phyloP scores from a whole-genome alignment of 2,329 filamentous ascomycete genomes.

The Trichophaea hybrida region DNA sequence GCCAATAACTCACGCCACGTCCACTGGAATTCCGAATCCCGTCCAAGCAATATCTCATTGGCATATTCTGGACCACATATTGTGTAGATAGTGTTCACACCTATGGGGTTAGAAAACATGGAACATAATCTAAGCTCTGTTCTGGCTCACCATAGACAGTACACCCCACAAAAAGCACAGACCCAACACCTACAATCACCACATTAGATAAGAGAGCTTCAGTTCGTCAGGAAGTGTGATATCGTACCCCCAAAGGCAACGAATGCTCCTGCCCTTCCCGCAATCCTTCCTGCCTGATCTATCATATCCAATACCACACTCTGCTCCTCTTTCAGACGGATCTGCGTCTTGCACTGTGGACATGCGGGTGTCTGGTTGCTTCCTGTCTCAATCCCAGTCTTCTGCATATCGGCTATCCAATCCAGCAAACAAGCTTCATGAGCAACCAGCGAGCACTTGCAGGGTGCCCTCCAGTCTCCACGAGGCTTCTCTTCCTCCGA shows the following conservation, averaged over 20 bases:
- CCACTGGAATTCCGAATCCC: slow-evolving; percentile 27
- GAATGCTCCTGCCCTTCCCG: slow-evolving; percentile 45
- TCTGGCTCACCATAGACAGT: slow-evolving; percentile 25
- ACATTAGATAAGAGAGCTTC: slow-evolving; percentile 35
- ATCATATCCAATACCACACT: slow-evolving; percentile 57
- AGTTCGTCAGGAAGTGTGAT: slow-evolving; percentile 23
- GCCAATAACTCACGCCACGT: slow-evolving; percentile 30
- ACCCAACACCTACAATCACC: slow-evolving; percentile 21
- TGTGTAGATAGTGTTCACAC: slow-evolving; percentile 48
- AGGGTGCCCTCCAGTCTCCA: slow-evolving; percentile 68
- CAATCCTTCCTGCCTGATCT: slow-evolving; percentile 43
- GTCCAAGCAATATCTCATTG: slow-evolving; percentile 36
- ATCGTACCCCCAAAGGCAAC: slow-evolving; percentile 39
- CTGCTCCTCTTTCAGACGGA: slow-evolving; percentile 58
- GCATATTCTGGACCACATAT: slow-evolving; percentile 53
- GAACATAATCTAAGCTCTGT: background rate
- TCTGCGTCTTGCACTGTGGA: slow-evolving; percentile 76
- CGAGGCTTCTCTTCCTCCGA: slow-evolving; percentile 45
- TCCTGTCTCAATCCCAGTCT: slow-evolving; percentile 26
- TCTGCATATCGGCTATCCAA: slow-evolving; percentile 74
- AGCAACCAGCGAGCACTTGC: slow-evolving; percentile 76
- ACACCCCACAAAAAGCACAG: slow-evolving; percentile 27
- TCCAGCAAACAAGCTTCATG: slow-evolving; percentile 81
- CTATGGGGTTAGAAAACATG: slow-evolving; percentile 27
- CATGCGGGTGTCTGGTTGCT: slow-evolving; percentile 46